Evolutionary conservation across 164 flowering plant genomes (phyloP).

Genomic region (Magnolia sinica): DNA sequence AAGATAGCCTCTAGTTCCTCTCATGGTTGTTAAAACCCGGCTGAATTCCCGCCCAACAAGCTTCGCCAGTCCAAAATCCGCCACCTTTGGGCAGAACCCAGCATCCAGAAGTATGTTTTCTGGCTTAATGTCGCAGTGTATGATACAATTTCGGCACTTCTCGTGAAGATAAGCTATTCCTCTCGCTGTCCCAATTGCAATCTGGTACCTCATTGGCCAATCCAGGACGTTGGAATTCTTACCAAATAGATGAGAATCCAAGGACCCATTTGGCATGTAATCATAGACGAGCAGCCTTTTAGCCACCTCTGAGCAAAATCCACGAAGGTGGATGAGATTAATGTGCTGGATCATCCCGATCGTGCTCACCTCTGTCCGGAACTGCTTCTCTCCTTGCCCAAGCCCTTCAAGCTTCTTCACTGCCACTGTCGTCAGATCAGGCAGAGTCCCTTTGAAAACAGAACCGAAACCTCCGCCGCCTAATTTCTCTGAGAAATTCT

Average conservation of each 20-base stretch:
- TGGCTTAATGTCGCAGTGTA: slow-evolving; percentile 41
- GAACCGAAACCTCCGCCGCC: slow-evolving; percentile 56
- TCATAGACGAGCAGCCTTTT: slow-evolving; percentile 46
- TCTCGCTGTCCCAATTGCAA: slow-evolving; percentile 33
- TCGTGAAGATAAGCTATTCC: slow-evolving; percentile 36
- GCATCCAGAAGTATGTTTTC: slow-evolving; percentile 38
- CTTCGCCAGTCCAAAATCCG: slow-evolving; percentile 38
- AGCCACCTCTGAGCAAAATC: slow-evolving; percentile 46
- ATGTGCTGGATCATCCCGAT: slow-evolving; percentile 59
- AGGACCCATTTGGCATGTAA: slow-evolving; percentile 51
- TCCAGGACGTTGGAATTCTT: slow-evolving; percentile 9
- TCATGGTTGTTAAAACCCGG: slow-evolving; percentile 33
- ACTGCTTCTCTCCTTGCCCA: slow-evolving; percentile 53
- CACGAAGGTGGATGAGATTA: slow-evolving; percentile 51
- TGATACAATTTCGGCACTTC: slow-evolving; percentile 35
- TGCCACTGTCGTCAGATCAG: slow-evolving; percentile 33
- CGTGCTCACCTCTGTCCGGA: slow-evolving; percentile 56
- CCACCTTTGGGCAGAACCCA: slow-evolving; percentile 30
- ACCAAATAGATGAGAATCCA: slow-evolving; percentile 33
- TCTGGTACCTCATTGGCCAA: slow-evolving; percentile 32
- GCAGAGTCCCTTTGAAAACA: slow-evolving; percentile 41
- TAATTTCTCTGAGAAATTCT: slow-evolving; percentile 43
- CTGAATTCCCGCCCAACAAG: slow-evolving; percentile 35
- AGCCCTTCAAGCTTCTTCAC: slow-evolving; percentile 47
- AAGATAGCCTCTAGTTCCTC: slow-evolving; percentile 42